A percentile compares a stretch with the other conserved stretches of the same genome.
phyloP scores from a whole-genome alignment of 2,329 filamentous ascomycete genomes.

The Leptographium lundbergii region DNA sequence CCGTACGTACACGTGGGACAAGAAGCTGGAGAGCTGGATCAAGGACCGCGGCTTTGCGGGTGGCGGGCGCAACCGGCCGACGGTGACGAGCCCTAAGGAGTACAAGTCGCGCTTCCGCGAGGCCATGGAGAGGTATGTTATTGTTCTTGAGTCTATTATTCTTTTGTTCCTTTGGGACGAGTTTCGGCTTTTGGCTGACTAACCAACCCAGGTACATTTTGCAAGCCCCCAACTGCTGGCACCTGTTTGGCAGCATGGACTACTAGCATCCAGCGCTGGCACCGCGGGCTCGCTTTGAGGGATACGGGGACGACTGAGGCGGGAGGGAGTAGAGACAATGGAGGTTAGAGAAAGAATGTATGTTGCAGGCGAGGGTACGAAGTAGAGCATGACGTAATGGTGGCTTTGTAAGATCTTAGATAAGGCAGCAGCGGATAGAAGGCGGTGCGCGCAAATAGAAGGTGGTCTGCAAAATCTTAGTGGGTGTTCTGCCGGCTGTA shows the following conservation, averaged over 20 bases:
- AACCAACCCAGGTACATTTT: conserved; percentile 44
- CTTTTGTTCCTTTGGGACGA: no score
- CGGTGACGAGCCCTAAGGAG: conserved; percentile 93
- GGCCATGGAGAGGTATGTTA: conserved; percentile 49
- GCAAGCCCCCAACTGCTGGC: conserved; percentile 65
- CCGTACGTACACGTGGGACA: conserved; percentile 97
- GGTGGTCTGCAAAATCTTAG: no score
- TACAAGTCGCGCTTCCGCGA: conserved; percentile 94
- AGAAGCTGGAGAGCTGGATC: conserved; percentile 99
- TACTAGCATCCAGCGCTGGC: conserved; percentile 10
- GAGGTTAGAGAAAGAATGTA: no score
- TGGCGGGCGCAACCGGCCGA: conserved; percentile 70
- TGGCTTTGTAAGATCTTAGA: not conserved
- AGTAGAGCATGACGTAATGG: not conserved
- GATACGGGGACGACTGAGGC: not conserved
- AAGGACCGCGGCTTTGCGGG: conserved; percentile 83
- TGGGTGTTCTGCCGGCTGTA: not conserved
- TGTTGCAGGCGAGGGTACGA: no score
- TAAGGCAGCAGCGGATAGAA: not conserved
- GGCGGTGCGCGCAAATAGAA: no score
- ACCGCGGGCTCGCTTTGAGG: conserved; percentile 11
- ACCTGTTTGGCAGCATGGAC: conserved; percentile 41
- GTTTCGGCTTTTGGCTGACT: not conserved
- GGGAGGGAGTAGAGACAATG: not conserved
- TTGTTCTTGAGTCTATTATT: no score